Evolutionary conservation across 768 basidiomycete species (phyloP), one percentile per base, ranked within the genome.

Genomic region (Agrocybe praecox): DNA sequence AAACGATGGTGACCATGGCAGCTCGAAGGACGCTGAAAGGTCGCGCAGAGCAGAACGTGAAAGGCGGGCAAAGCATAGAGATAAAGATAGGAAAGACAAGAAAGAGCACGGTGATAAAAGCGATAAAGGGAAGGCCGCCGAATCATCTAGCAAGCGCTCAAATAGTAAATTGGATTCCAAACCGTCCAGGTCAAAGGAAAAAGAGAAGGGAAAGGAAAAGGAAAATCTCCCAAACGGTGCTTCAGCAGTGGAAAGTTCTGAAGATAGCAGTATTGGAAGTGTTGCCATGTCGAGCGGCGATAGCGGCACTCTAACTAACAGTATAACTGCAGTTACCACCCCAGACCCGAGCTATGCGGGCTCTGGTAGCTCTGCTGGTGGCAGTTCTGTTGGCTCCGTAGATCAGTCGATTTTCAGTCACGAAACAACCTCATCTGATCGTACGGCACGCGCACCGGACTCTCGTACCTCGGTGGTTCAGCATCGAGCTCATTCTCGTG

Each of bases 1-100:
- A 43, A 81, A 83, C 43, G 85, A 84, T 21, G 67, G 69, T 29
- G 62, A 59, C 49, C 61, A 58, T 1, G 65, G 58, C n/a, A 69
- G 71, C 49, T 65, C 66, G n/a, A 75, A 66, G 47, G 72, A 74
- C 47, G 66, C 68, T 56, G 72, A 75, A 36, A 75, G 70, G 59
- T 61, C 55, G 53, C 65, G 67, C 50, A 65, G 62, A 32, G 66
- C 70, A 24, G 62, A 49, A 6, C 63, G 65, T 44, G 61, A 65
- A 55, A 60, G 53, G 57, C 52, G 53, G 45, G 51, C 55, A 52
- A 66, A 65, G 45, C 70, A 67, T 52, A 72, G 66, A 52, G 68
- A 69, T 33, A 70, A 69, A 53, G 66, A 66, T 26, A 62, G 59
- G 55, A 68, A 62, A 52, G 72, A 71, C 19, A 67, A 65, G 43